These are phyloP conservation scores for Globisporangium uncinulatum DNA, from an alignment of 352 stramenopile species.

Conservation along the genomic window DNA sequence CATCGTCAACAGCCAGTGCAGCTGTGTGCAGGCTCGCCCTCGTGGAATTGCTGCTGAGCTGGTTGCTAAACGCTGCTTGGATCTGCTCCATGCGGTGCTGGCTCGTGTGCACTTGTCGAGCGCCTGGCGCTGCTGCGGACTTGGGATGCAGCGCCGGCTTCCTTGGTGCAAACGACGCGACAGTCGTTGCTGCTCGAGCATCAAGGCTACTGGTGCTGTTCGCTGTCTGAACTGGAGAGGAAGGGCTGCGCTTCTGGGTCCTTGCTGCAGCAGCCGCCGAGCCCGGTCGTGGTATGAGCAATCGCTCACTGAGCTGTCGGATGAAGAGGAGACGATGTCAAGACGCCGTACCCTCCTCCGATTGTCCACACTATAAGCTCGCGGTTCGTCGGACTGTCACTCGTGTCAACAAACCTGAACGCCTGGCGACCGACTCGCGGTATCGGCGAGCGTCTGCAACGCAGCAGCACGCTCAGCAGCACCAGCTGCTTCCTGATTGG, in stretches of 20 bases:
- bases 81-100: conserved; percentile 31
- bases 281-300: conserved; percentile 38
- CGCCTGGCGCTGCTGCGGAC: conserved; percentile 18
- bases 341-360: background rate
- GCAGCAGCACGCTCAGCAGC: background rate
- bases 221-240: background rate
- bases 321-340: background rate
- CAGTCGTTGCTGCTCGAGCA: too few relatives aligned
- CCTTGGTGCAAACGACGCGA: background rate
- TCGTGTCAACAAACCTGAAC: background rate
- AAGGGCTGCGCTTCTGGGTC: background rate
- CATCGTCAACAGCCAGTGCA: background rate
- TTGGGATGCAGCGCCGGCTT: conserved; percentile 40
- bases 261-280: conserved; percentile 4
- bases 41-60: background rate
- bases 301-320: conserved; percentile 38
- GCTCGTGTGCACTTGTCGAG: conserved; percentile 16
- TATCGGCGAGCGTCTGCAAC: background rate
- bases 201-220: background rate
- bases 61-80: conserved; percentile 17
- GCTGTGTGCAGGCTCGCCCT: background rate
- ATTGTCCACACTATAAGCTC: background rate
- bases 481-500: background rate
- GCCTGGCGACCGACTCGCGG: background rate
- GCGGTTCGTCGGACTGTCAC: too few relatives aligned